A percentile compares a stretch with the other conserved stretches of the same genome.
These are phyloP conservation scores for Clonostachys rhizophaga DNA, from an alignment of 2,329 filamentous ascomycete species.

Conservation along the genomic window DNA sequence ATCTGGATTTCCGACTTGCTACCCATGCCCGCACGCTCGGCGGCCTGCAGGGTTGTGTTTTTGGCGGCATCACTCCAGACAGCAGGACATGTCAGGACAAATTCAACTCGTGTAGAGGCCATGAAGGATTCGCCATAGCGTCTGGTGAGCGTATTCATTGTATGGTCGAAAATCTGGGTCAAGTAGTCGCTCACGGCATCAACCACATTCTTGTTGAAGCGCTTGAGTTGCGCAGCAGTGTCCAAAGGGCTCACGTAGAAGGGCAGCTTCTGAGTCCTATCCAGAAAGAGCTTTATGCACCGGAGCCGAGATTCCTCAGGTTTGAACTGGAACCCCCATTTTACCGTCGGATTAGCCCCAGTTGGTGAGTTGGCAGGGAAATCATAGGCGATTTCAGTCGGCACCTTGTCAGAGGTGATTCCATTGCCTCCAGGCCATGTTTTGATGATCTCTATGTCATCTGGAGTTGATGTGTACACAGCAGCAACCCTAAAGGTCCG, in stretches of 20 bases:
- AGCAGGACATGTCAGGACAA: conserved; percentile 76
- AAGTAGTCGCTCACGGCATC: conserved; percentile 79
- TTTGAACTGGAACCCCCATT: conserved; percentile 82
- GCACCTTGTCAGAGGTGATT: conserved; percentile 85
- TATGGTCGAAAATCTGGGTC: conserved; percentile 70
- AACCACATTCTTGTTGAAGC: conserved; percentile 70
- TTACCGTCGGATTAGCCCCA: conserved; percentile 43
- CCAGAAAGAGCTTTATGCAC: conserved; percentile 82
- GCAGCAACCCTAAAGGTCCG: conserved; percentile 48
- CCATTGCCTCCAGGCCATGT: conserved; percentile 80
- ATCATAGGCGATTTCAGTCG: conserved; percentile 70
- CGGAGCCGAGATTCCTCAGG: conserved; percentile 71
- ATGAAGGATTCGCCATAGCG: conserved; percentile 78
- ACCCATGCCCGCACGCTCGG: conserved; percentile 76
- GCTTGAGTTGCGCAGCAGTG: conserved; percentile 70
- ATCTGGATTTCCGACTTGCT: conserved; percentile 66
- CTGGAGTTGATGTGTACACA: conserved; percentile 70
- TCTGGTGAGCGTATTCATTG: conserved; percentile 70
- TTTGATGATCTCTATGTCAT: conserved; percentile 81
- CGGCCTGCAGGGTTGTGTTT: conserved; percentile 73
- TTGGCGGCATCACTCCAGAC: conserved; percentile 87
- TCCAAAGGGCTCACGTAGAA: conserved; percentile 77
- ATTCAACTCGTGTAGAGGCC: conserved; percentile 69
- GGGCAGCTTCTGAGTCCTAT: conserved; percentile 74
- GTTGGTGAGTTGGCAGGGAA: conserved; percentile 17